Base-by-base conservation (phyloP, 2,329 filamentous ascomycete species). In the Tolypocladium guangdongense region DNA sequence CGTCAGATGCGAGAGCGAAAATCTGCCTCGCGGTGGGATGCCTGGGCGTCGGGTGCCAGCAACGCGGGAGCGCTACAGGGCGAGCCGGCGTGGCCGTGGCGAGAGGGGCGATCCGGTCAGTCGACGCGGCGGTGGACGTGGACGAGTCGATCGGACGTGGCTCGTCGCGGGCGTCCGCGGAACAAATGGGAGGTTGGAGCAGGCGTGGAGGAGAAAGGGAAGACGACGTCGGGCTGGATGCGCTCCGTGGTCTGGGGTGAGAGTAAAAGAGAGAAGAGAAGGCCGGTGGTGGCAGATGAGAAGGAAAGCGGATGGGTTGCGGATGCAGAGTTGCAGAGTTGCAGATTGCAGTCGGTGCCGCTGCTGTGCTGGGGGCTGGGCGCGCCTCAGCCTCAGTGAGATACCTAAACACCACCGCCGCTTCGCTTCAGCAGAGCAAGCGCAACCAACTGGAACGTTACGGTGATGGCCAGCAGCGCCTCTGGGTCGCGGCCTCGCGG, bases 31-130 rank as follows among this genome's bases (percentile, higher is more conserved):
- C 48, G 38, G 43, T 33, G 36, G 30, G 30, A 36, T 27, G 51
- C 45, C 36, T 32, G 46, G 24, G 33, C 61, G 64, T 61, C 60
- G 55, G 54, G 60, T 62, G 62, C 62, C 65, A 65, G 64, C 62
- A 53, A 47, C 45, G 49, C 43, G 35, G 49, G 55, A 59, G 63
- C 64, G 61, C 60, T 62, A 59, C 60, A 62, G 60, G 60, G 63
- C 64, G 59, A 63, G 60, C 64, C 62, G 63, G 63, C 59, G 64
- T 66, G 60, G 65, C 60, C 61, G 64, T 64, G 62, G 62, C 63
- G 60, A 63, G 57, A 60, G 61, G 60, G 55, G 55, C 52, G 46
- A 53, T 45, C 22, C 51, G 47, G 47, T 46, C 52, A 49, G 52
- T 52, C 43, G 49, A 51, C 51, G 49, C 43, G 7, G 43, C 43